These are phyloP conservation scores for Botrytis sinoallii DNA, from an alignment of 2,329 filamentous ascomycete genomes.

Conservation along the genomic window DNA sequence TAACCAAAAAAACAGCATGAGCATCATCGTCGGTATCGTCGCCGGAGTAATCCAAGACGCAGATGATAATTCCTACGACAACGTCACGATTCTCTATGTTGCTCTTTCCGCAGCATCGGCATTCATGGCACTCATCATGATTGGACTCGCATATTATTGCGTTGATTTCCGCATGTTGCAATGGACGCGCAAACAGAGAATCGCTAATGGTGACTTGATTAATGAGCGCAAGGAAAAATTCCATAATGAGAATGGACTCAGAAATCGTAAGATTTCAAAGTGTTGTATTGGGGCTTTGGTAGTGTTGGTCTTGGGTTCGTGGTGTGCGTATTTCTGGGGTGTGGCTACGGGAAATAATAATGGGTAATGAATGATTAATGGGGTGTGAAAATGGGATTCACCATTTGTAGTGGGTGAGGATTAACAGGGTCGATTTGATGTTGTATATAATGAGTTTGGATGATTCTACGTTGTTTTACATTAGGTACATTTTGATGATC, in stretches of 20 bases:
- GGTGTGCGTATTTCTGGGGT: slow-evolving; percentile 14
- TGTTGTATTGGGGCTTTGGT: not conserved
- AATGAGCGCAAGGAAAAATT: slow-evolving; percentile 1
- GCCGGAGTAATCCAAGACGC: slow-evolving; percentile 57
- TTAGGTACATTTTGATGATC: not conserved
- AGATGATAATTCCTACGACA: slow-evolving; percentile 54
- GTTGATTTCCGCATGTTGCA: slow-evolving; percentile 5
- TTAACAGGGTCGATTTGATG: not conserved
- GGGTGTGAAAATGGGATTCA: not conserved
- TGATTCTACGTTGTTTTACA: not conserved
- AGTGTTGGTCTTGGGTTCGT: not conserved
- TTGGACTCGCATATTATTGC: not conserved
- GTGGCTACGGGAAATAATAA: slow-evolving; percentile 9
- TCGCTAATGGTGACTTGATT: slow-evolving; percentile 4
- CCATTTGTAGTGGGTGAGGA: not conserved
- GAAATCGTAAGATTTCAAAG: not conserved
- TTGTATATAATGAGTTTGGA: not conserved
- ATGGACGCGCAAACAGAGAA: slow-evolving; percentile 12
- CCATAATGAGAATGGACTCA: not conserved
- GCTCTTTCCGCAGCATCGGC: slow-evolving; percentile 18
- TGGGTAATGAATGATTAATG: not conserved
- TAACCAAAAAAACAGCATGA: slow-evolving; percentile 46
- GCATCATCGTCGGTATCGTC: slow-evolving; percentile 56
- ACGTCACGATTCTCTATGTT: slow-evolving; percentile 55
- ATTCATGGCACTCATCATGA: not conserved